A percentile compares a stretch with the other conserved stretches of the same genome.
Conservation (phyloP, 2,329 filamentous ascomycete genomes). For the Xylaria sp. region DNA sequence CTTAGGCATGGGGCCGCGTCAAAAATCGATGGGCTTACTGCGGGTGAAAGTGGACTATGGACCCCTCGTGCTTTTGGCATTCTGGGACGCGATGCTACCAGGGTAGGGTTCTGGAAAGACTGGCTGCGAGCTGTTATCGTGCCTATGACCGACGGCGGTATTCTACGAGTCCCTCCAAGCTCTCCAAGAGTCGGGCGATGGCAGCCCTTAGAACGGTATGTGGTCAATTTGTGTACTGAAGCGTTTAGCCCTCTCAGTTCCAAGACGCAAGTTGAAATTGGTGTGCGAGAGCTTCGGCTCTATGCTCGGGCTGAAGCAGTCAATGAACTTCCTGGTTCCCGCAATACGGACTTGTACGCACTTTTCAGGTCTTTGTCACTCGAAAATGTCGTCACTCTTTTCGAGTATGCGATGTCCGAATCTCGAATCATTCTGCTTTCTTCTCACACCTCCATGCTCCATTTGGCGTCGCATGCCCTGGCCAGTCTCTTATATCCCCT, state of each 20-base stretch:
- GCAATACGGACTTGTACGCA: conserved; percentile 90
- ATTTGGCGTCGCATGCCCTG: conserved; percentile 88
- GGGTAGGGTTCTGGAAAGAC: conserved; percentile 97
- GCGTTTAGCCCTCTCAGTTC: conserved; percentile 91
- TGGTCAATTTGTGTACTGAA: conserved; percentile 95
- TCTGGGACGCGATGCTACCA: conserved; percentile 79
- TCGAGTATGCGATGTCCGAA: conserved; percentile 92
- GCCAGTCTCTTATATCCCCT: conserved; percentile 86
- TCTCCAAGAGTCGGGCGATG: conserved; percentile 91
- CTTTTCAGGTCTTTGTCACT: conserved; percentile 89
- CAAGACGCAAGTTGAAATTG: conserved; percentile 93
- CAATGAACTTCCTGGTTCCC: conserved; percentile 91
- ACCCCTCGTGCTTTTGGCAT: conserved; percentile 93
- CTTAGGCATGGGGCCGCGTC: conserved; percentile 92
- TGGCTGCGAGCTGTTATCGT: conserved; percentile 95
- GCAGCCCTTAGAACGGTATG: conserved; percentile 96
- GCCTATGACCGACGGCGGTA: conserved; percentile 88
- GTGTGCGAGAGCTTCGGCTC: conserved; percentile 84
- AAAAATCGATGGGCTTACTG: conserved; percentile 95
- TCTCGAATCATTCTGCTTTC: conserved; percentile 96
- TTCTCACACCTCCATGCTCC: conserved; percentile 94
- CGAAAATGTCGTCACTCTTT: conserved; percentile 88
- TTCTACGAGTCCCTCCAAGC: conserved; percentile 83
- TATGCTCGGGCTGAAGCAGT: conserved; percentile 91
- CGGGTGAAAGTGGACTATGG: conserved; percentile 95